phyloP scores from a whole-genome alignment of 2,329 filamentous ascomycete genomes.

The Monilinia vaccinii-corymbosi region DNA sequence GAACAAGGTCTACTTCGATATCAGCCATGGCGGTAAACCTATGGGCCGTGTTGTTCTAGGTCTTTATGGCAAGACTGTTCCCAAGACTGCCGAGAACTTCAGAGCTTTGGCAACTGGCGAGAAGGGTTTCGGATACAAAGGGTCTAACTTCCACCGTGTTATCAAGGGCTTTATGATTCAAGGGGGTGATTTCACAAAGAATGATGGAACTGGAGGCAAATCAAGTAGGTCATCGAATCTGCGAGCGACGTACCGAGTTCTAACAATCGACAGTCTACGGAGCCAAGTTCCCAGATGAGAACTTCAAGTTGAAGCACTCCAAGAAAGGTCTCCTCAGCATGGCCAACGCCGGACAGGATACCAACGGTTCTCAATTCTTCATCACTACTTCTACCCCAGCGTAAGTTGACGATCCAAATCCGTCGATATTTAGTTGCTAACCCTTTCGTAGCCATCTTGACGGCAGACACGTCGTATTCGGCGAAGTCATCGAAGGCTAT shows the following conservation, averaged over 20 bases:
- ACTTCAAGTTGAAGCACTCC: conserved; percentile 91
- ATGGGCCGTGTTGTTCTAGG: conserved; percentile 71
- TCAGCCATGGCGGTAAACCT: conserved; percentile 64
- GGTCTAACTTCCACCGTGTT: conserved; percentile 78
- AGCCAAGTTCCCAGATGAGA: conserved; percentile 77
- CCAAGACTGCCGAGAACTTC: conserved; percentile 67
- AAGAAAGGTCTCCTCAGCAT: conserved; percentile 78
- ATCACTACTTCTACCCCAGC: conserved; percentile 75
- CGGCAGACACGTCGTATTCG: conserved; percentile 78
- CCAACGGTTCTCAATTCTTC: conserved; percentile 86
- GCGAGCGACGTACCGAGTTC: not conserved
- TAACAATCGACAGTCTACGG: conserved; percentile 57
- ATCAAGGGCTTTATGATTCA: conserved; percentile 91
- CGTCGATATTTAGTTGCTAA: conserved; percentile 10
- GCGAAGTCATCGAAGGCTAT: conserved; percentile 80
- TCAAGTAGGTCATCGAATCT: conserved; percentile 49
- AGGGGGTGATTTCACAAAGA: conserved; percentile 79
- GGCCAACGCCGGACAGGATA: conserved; percentile 79
- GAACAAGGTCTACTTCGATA: conserved; percentile 87
- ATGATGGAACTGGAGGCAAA: conserved; percentile 77
- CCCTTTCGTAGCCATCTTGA: conserved; percentile 59
- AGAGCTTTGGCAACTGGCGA: conserved; percentile 74
- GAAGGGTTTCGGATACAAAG: conserved; percentile 78
- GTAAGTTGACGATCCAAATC: conserved; percentile 32
- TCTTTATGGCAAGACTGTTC: conserved; percentile 80